These are phyloP conservation scores for Cystobasidium slooffiae DNA, from an alignment of 1,284 basidiomycete genomes.

Conservation along the genomic window DNA sequence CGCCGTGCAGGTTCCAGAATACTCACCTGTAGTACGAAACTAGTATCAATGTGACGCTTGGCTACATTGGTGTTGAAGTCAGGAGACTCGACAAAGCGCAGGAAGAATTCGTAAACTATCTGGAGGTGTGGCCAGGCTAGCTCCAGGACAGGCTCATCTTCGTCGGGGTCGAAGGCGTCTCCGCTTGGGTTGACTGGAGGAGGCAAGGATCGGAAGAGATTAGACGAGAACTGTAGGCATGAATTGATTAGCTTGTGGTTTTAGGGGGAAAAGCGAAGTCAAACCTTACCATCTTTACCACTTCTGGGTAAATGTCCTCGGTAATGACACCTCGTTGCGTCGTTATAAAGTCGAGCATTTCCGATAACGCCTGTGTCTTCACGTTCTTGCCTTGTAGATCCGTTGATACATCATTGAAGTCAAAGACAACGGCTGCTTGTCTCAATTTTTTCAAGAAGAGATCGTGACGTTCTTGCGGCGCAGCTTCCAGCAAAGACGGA, in stretches of 20 bases:
- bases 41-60: conserved; percentile 96
- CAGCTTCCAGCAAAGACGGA: conserved; percentile 90
- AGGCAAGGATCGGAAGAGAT: conserved; percentile 99
- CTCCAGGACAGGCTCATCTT: conserved; percentile 98
- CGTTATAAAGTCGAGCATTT: conserved; percentile 99
- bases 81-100: conserved; percentile 95
- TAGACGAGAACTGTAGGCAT: conserved; percentile 78
- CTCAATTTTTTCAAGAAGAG: conserved; percentile 93
- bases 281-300: conserved; percentile 83
- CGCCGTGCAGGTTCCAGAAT: background rate
- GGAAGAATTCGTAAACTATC: conserved; percentile 99
- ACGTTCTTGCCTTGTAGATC: conserved; percentile 98
- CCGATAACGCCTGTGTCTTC: conserved; percentile 95
- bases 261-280: background rate
- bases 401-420: conserved; percentile 96
- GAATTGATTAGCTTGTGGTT: background rate
- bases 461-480: conserved; percentile 79
- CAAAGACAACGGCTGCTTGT: conserved; percentile 95
- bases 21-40: conserved; percentile 78
- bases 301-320: conserved; percentile 97
- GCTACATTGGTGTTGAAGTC: conserved; percentile 99
- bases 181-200: conserved; percentile 97
- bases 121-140: conserved; percentile 99
- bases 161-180: conserved; percentile 98
- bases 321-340: conserved; percentile 95